Conservation (phyloP, 169 alveolate species). For the Plasmodium berghei region DNA sequence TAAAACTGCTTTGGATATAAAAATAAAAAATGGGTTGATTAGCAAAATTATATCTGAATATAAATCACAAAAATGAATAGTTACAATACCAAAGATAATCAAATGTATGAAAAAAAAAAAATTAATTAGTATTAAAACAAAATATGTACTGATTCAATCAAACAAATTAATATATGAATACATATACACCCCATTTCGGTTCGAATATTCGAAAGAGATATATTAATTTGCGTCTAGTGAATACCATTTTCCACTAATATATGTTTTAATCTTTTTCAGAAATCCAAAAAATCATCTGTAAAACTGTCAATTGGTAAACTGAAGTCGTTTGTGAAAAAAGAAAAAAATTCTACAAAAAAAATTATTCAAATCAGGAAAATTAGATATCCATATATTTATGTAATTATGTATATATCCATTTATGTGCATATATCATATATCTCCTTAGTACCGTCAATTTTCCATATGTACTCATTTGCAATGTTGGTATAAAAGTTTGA, state of each 20-base stretch:
- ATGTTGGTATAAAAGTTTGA: conserved; percentile 18
- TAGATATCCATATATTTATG: neutral
- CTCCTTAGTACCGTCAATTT: conserved; percentile 18
- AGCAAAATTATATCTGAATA: neutral
- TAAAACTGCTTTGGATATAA: conserved; percentile 35
- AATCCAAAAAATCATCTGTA: conserved; percentile 54
- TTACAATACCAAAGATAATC: neutral
- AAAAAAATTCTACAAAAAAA: conserved; percentile 22
- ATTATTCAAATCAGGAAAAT: neutral
- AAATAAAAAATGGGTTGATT: conserved; percentile 6
- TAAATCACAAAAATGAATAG: neutral
- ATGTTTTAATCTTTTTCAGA: neutral
- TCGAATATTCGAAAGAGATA: neutral
- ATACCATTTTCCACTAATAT: neutral
- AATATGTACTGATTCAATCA: too few relatives aligned
- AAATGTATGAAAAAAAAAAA: neutral
- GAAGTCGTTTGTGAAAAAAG: conserved; percentile 46
- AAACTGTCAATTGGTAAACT: conserved; percentile 29
- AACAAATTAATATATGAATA: too few relatives aligned
- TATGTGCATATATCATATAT: neutral
- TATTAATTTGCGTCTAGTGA: neutral
- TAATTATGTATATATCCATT: neutral
- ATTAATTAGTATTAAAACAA: neutral
- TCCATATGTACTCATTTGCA: conserved; percentile 59
- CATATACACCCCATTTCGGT: neutral